These are phyloP conservation scores for Neonectria neomacrospora DNA, from an alignment of 2,329 filamentous ascomycete genomes.

Conservation along the genomic window DNA sequence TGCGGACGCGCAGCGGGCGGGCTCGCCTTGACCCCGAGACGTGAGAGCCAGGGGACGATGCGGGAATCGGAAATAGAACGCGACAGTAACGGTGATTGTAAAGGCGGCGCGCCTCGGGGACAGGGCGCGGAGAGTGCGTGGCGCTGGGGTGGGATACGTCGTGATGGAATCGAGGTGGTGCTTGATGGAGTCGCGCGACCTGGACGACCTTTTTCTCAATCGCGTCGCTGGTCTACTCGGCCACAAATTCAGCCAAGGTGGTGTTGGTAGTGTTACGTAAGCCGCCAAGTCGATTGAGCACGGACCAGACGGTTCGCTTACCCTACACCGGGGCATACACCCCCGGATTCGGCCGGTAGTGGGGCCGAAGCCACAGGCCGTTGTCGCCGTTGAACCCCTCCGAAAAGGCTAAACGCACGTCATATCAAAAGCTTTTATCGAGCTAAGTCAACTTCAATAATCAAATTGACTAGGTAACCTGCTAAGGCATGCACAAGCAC, in stretches of 20 bases:
- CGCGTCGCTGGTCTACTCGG: constrained; percentile 43
- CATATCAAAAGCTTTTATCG: not conserved
- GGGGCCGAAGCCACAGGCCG: not conserved
- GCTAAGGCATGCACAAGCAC: not conserved
- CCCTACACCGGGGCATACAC: too few species aligned
- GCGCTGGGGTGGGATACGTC: constrained; percentile 31
- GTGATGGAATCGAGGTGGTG: constrained; percentile 38
- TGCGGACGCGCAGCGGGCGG: constrained; percentile 36
- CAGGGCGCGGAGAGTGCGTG: constrained; percentile 21
- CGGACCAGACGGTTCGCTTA: constrained; percentile 5
- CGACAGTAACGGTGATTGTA: constrained; percentile 15
- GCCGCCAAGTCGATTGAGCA: constrained; percentile 1
- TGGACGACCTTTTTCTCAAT: constrained; percentile 46
- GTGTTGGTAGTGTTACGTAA: constrained; percentile 37
- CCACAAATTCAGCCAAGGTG: constrained; percentile 35
- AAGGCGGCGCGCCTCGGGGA: constrained; percentile 8
- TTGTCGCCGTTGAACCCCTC: constrained; percentile 8
- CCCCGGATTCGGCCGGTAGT: not conserved
- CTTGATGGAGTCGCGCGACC: constrained; percentile 47
- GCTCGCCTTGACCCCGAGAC: constrained; percentile 24
- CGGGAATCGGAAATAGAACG: constrained; percentile 4
- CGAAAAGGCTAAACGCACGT: not conserved
- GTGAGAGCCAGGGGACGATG: constrained; percentile 11
- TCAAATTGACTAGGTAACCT: not conserved
- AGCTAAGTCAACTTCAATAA: not conserved